Base-by-base conservation (phyloP, 2,329 filamentous ascomycete genomes). In the Fusarium coicis region DNA sequence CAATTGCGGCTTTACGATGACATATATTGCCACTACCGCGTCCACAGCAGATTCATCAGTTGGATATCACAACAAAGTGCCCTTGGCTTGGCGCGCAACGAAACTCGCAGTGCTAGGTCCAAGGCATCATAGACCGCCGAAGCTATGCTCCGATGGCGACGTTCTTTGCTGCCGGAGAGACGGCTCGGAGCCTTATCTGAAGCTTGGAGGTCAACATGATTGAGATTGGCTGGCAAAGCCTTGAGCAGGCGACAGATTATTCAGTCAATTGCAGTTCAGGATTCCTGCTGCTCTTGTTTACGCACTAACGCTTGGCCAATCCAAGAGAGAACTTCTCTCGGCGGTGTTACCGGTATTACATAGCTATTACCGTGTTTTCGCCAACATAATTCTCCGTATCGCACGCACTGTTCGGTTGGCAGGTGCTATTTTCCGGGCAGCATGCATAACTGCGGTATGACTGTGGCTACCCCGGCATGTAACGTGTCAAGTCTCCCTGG, bases 401-500 rank as follows among this genome's bases (percentile, higher is more conserved):
- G 40, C 37, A 52, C 32, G 44, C 54, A 62, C 61, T 56, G 70
- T 55, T 53, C 44, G 39, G 55, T 42, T 36, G 28, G 30, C 58
- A 60, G 52, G 57, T 63, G 39, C 46, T 32, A 59, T 26, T 52
- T 42, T 36, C 40, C 65, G 40, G 46, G 52, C 43, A 36, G 26
- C 52, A 62, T 43, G 37, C 46, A 34, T 49, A 28, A 28, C 44
- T 21, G 55, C 36, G 30, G 49, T 46, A 40, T 43, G 50, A 46
- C 53, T 54, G 37, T 49, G 49, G 62, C 54, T 64, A 72, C 70
- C 70, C 70, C 70, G 68, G 70, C 36, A 68, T 62, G 70, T 73
- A 64, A 66, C 70, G 63, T 71, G 70, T 73, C 71, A 67, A 52
- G 71, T 68, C 66, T 71, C 61, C 63, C 70, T 68, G 63, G 63